Evolutionary conservation across 1,139 yeast species (phyloP).

Genomic region (Zygosaccharomyces pseudobailii): DNA sequence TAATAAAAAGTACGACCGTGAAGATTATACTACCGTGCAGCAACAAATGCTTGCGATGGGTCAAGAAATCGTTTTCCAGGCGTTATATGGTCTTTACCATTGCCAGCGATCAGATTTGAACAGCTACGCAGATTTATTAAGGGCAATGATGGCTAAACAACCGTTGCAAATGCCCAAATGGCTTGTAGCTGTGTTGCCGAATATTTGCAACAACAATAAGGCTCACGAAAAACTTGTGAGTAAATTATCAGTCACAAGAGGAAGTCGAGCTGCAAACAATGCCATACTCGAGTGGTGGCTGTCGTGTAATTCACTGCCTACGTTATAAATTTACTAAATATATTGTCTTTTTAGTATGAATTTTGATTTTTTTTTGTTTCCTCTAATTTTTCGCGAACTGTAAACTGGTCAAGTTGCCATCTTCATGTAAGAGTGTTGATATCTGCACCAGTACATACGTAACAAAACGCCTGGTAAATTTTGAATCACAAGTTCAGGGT

Average conservation of each 20-base stretch:
- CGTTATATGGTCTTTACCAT: conserved; percentile 30
- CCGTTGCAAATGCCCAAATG: conserved; percentile 31
- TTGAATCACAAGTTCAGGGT: background rate
- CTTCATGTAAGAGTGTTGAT: conserved; percentile 9
- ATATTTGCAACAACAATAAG: conserved; percentile 20
- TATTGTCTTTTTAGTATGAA: conserved; percentile 1
- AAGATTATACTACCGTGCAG: conserved; percentile 42
- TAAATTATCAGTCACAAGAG: conserved; percentile 31
- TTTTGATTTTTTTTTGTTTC: background rate
- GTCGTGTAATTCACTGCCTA: conserved; percentile 31
- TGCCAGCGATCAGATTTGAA: conserved; percentile 34
- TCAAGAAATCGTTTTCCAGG: conserved; percentile 24
- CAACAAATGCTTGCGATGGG: conserved; percentile 25
- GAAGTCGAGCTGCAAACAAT: conserved; percentile 33
- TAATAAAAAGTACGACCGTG: conserved; percentile 48
- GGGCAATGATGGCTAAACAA: conserved; percentile 31
- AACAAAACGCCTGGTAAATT: background rate
- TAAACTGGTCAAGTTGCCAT: background rate
- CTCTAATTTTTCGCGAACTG: background rate
- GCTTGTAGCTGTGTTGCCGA: conserved; percentile 25
- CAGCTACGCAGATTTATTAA: conserved; percentile 30
- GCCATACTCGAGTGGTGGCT: conserved; percentile 35
- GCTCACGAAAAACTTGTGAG: conserved; percentile 29
- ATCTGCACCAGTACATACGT: conserved; percentile 9
- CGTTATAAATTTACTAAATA: conserved; percentile 44